phyloP scores from a whole-genome alignment of 2,329 filamentous ascomycete species.

The Coleophoma eucalyptorum region DNA sequence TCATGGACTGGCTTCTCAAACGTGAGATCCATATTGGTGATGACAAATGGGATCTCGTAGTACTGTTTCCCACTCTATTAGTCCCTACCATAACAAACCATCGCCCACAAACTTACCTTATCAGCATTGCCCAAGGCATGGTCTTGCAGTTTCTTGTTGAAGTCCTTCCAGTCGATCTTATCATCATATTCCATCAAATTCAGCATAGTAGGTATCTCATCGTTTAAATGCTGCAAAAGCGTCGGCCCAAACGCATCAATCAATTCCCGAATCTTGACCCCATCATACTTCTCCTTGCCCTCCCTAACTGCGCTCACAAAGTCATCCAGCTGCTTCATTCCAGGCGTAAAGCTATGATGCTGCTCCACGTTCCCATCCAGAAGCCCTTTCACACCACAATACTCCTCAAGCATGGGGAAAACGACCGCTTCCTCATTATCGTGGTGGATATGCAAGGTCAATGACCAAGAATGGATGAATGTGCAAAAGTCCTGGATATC shows the following conservation, averaged over 20 bases:
- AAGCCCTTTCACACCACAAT: constrained; percentile 29
- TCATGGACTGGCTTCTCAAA: constrained; percentile 23
- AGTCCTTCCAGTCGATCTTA: constrained; percentile 29
- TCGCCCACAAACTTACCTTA: constrained; percentile 8
- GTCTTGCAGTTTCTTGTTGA: constrained; percentile 18
- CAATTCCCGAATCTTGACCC: constrained; percentile 23
- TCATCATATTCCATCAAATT: constrained; percentile 29
- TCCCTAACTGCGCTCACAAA: constrained; percentile 28
- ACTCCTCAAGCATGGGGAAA: constrained; percentile 34
- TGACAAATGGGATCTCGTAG: constrained; percentile 10
- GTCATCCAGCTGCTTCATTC: constrained; percentile 26
- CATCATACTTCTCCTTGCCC: constrained; percentile 27
- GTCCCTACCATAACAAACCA: constrained; percentile 9
- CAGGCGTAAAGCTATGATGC: constrained; percentile 34
- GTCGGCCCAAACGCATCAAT: constrained; percentile 32
- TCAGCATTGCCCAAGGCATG: constrained; percentile 11
- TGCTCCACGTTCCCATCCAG: constrained; percentile 39
- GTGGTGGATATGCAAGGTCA: constrained; percentile 34
- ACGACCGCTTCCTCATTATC: constrained; percentile 31
- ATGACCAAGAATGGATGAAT: constrained; percentile 25
- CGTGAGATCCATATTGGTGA: constrained; percentile 17
- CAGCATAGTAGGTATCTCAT: constrained; percentile 35
- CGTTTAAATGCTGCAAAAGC: constrained; percentile 31
- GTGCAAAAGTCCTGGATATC: constrained; percentile 30
- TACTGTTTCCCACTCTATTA: constrained; percentile 16